These are phyloP conservation scores for Arabis alpina DNA, from an alignment of 345 rosid species.

Conservation along the genomic window DNA sequence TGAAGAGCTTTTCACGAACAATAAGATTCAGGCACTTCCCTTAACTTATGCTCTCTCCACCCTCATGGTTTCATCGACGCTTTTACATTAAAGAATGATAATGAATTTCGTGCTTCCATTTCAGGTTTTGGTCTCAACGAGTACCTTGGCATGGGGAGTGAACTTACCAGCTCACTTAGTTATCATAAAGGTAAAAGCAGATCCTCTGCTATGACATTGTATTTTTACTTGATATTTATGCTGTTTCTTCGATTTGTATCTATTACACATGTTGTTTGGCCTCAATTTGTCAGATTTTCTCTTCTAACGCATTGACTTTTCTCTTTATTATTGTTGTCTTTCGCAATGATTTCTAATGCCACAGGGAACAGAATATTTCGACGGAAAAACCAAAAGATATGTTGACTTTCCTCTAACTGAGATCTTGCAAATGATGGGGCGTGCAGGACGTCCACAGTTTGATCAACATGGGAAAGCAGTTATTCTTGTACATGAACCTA, in stretches of 20 bases:
- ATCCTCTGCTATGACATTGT: slow-evolving; percentile 24
- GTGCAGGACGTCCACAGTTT: slow-evolving; percentile 99
- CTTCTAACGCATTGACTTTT: slow-evolving; percentile 19
- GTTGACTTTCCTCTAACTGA: slow-evolving; percentile 96
- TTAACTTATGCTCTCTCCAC: slow-evolving; percentile 25
- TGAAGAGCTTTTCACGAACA: slow-evolving; percentile 95
- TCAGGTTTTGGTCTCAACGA: slow-evolving; percentile 94
- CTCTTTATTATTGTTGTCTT: not conserved
- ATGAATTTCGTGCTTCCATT: slow-evolving; percentile 28
- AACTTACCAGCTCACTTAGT: slow-evolving; percentile 98
- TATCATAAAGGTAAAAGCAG: slow-evolving; percentile 76
- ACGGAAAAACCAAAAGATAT: slow-evolving; percentile 95
- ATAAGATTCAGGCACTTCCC: slow-evolving; percentile 85
- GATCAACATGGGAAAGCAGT: slow-evolving; percentile 99
- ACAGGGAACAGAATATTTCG: slow-evolving; percentile 97
- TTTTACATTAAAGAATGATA: slow-evolving; percentile 12
- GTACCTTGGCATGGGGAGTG: slow-evolving; percentile 98
- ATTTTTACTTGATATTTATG: slow-evolving; percentile 9
- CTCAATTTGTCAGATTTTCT: slow-evolving; percentile 13
- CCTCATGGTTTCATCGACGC: not conserved
- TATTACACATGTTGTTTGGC: slow-evolving; percentile 4
- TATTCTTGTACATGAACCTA: slow-evolving; percentile 98
- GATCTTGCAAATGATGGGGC: slow-evolving; percentile 99
- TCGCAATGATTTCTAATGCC: slow-evolving; percentile 32
- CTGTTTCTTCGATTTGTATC: slow-evolving; percentile 5